Base-by-base conservation (phyloP, 257 asterid species). In the Penstemon barbatus region DNA sequence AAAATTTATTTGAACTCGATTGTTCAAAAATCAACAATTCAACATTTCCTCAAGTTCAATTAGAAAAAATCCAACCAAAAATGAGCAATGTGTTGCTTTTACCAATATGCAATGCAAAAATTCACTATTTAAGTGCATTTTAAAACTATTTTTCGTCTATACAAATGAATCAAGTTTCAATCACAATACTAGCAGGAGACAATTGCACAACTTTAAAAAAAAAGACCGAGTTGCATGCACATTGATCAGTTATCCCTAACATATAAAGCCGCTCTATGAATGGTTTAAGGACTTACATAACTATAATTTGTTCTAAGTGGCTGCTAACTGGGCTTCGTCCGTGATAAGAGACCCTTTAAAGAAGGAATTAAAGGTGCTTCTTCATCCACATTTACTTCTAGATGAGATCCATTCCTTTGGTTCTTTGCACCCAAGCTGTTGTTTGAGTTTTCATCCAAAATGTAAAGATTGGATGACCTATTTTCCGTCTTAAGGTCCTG, bases 271-370 rank as follows among this genome's bases (percentile, higher is more conserved):
- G 71, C 75, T 60, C 80, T 75, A 74, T n/a, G 44, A 65, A 57
- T 64, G 54, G 56, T 25, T 25, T 25, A 56, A 66, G 49, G 54
- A 36, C 7, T n/a, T 18, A 66, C 51, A 41, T 51, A 56, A 49
- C 57, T 9, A 50, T 41, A 65, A 65, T 19, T 60, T 48, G 4
- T 62, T 53, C 42, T 41, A 48, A 49, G 11, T 19, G 63, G 44
- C 54, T 15, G 66, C 84, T 84, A 78, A 69, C 75, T 80, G 66
- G 89, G 89, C 64, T 81, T 84, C 11, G 86, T 67, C 65, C 89
- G 72, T 10, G 86, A 76, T 5, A 46, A 75, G 46, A 83, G 83
- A 76, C 86, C 88, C 77, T 81, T 76, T 1, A 79, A 58, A 52
- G 83, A 71, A 38, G 75, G 83, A 72, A 82, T 77, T 5, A 82